These are phyloP conservation scores for Ulmus americana DNA, from an alignment of 331 rosid species.

Conservation along the genomic window DNA sequence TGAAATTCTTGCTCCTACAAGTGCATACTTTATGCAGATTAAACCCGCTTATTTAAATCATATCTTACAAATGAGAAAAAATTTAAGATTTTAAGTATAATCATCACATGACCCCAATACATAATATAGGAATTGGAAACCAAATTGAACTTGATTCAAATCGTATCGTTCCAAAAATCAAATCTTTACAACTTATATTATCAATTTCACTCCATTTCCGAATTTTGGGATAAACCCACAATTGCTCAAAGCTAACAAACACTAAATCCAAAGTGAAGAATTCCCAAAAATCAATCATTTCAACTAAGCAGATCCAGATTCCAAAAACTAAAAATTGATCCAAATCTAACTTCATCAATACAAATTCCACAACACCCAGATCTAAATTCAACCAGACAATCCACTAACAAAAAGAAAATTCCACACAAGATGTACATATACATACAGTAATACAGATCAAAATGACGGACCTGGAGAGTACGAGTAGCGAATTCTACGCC, in stretches of 20 bases:
- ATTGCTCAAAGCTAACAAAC: not conserved
- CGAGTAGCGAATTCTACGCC: slow-evolving; percentile 96
- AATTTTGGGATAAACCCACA: too few species aligned
- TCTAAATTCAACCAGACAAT: slow-evolving; percentile 3
- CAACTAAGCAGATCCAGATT: slow-evolving; percentile 21
- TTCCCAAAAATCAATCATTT: not conserved
- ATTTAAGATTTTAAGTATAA: not conserved
- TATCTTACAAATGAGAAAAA: not conserved
- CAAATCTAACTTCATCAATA: not conserved
- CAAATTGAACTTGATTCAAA: not conserved
- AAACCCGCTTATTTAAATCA: not conserved
- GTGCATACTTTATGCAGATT: not conserved
- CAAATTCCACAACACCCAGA: not conserved
- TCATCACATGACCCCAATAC: not conserved
- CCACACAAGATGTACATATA: not conserved
- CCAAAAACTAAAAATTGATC: not conserved
- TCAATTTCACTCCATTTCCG: not conserved
- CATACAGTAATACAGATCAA: not conserved
- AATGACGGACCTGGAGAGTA: slow-evolving; percentile 50
- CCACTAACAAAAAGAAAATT: not conserved
- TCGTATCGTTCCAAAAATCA: not conserved
- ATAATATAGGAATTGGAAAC: not conserved
- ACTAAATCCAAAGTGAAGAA: not conserved
- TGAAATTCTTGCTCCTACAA: not conserved
- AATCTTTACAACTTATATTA: not conserved